Evolutionary conservation across 306 rosid genomes (phyloP), one percentile per base, ranked within the genome.

Genomic region (Albizia julibrissin): DNA sequence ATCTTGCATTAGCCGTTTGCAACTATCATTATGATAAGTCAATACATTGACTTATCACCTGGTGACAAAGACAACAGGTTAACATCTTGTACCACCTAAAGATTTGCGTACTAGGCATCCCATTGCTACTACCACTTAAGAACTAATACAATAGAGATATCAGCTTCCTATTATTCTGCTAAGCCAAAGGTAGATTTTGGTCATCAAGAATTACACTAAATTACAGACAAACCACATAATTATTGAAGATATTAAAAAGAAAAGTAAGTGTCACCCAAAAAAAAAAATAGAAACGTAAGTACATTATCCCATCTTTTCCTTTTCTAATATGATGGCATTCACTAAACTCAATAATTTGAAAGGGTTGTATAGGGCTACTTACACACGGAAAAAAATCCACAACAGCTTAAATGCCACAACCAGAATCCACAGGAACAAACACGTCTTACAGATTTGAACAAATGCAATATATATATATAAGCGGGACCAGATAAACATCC

Each of bases 1-100:
- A 73, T 67, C 83, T 64, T 67, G 77, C 84, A 86, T 43, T 49
- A 75, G 80, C 76, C 67, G 65, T 71, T 84, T 72, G 69, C 75
- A 78, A 78, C 81, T 83, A 72, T 58, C 80, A 56, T 83, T 79
- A 79, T 69, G 82, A 58, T 79, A 76, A 61, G 80, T 37, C 12
- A 65, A 76, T 62, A 49, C 78, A 65, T 72, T 73, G 78, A 75
- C 79, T 81, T 13, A 65, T 75, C 72, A 76, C 8, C 22, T 33
- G 26, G 74, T 56, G 50, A 73, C 82, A 84, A 37, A 37, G 72
- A 33, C 26, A 75, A 65, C 61, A 80, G 62, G 44, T 77, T 50
- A 59, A 56, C 74, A 72, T 75, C 76, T 42, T 77, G 49, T 49
- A 80, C 56, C 81, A 74, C 78, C 85, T 84, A 85, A 37, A 27